A percentile compares a stretch with the other conserved stretches of the same genome.
These are phyloP conservation scores for Aspergillus neoniger DNA, from an alignment of 2,329 filamentous ascomycete species.

Conservation along the genomic window DNA sequence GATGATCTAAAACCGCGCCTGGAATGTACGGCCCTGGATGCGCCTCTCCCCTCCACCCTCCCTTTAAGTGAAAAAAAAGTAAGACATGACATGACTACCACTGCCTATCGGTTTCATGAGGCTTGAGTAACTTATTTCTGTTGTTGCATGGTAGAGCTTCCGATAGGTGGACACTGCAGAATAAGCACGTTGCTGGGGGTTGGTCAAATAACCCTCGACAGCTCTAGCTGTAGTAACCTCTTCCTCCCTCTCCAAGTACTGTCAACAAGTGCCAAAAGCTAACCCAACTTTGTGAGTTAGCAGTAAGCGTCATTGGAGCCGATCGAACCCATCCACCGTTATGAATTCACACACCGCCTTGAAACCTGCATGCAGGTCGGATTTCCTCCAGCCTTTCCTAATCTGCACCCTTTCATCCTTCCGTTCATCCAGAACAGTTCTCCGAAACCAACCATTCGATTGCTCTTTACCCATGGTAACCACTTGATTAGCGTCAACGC, in stretches of 20 bases:
- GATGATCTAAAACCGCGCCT: conserved; percentile 27
- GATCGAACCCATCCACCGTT: conserved; percentile 8
- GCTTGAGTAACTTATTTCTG: neutral
- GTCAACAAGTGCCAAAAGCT: neutral
- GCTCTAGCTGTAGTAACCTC: neutral
- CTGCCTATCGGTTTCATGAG: conserved; percentile 4
- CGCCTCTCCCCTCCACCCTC: neutral
- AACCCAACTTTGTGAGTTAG: neutral
- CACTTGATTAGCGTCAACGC: neutral
- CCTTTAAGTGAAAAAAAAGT: neutral
- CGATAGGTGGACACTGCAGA: neutral
- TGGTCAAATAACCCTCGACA: conserved; percentile 3
- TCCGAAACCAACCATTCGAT: neutral
- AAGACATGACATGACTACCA: conserved; percentile 9
- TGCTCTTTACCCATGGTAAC: neutral
- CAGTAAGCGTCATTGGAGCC: conserved; percentile 4
- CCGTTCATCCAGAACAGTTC: conserved; percentile 5
- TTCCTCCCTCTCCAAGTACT: no score
- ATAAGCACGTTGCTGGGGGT: conserved; percentile 4
- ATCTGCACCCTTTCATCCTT: conserved; percentile 19
- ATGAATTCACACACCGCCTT: conserved; percentile 21
- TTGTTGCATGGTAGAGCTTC: neutral
- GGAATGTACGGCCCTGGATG: conserved; percentile 13
- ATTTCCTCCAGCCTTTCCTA: conserved; percentile 3
- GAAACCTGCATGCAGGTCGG: conserved; percentile 16